These are phyloP conservation scores for Rubia peregrina DNA, from an alignment of 305 asterid genomes.

Conservation along the genomic window DNA sequence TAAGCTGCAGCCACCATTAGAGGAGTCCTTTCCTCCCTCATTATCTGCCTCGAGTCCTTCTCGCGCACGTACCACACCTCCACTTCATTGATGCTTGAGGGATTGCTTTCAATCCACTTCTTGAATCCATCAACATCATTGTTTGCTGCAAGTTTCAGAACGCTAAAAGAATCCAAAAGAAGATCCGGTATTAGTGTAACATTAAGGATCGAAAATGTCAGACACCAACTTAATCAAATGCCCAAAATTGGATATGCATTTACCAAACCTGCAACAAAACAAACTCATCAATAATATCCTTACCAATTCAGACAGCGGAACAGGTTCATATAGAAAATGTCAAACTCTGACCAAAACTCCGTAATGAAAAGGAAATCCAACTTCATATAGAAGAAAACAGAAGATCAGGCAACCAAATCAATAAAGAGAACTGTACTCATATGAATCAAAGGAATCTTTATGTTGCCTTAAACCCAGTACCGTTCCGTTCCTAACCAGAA, in stretches of 20 bases:
- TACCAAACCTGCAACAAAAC: constrained; percentile 16
- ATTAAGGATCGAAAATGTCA: not conserved
- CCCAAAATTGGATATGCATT: constrained; percentile 18
- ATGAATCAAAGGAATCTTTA: not conserved
- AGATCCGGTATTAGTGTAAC: not conserved
- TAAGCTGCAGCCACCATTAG: constrained; percentile 79
- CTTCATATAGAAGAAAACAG: not conserved
- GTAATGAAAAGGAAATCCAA: constrained; percentile 8
- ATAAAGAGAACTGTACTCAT: not conserved
- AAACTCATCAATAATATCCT: not conserved
- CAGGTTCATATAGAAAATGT: too few relatives aligned
- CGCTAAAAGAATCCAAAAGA: too few relatives aligned
- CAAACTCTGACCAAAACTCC: too few relatives aligned
- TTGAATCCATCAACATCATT: not conserved
- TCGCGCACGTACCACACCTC: constrained; percentile 79
- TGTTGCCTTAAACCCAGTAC: not conserved
- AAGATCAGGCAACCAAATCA: too few relatives aligned
- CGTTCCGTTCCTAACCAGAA: too few relatives aligned
- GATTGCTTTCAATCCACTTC: constrained; percentile 27
- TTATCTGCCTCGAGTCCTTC: constrained; percentile 69
- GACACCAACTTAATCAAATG: constrained; percentile 13
- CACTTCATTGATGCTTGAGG: constrained; percentile 42
- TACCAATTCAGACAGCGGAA: too few relatives aligned
- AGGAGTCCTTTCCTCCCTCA: constrained; percentile 69
- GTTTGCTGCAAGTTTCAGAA: not conserved